Conservation (phyloP, 2,329 filamentous ascomycete genomes). For the Penicillium nordicum region DNA sequence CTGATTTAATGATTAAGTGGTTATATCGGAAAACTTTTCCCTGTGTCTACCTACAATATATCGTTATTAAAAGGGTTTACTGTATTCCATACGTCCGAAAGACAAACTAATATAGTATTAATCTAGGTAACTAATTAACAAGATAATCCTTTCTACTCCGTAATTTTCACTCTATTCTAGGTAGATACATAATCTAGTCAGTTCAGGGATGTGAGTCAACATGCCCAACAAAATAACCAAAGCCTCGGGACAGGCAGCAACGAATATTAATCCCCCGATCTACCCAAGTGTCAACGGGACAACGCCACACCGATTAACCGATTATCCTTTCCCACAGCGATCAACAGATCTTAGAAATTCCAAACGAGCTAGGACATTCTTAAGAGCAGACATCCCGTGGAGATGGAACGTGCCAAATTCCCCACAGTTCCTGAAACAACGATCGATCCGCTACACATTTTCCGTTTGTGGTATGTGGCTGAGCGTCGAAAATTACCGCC, state of each 20-base stretch:
- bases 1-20: too few relatives aligned
- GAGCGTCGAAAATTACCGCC: constrained; percentile 7
- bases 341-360: background rate
- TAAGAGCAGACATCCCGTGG: constrained; percentile 5
- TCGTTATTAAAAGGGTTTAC: too few relatives aligned
- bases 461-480: constrained; percentile 13
- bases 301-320: background rate
- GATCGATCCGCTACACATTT: constrained; percentile 8
- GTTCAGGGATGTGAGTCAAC: background rate
- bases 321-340: background rate
- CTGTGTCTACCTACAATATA: too few relatives aligned
- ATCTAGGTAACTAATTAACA: background rate
- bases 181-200: too few relatives aligned
- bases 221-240: background rate
- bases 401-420: constrained; percentile 14
- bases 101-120: constrained; percentile 2
- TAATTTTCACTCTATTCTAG: background rate
- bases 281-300: background rate
- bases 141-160: background rate
- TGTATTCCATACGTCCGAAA: too few relatives aligned
- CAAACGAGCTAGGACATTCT: background rate
- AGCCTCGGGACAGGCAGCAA: background rate
- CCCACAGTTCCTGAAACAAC: constrained; percentile 26
- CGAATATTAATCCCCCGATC: background rate
- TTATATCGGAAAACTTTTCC: too few relatives aligned